Percentiles rank a stretch among this genome's conserved stretches.
Conservation (phyloP, 83 land plant species). For the Picea abies region DNA sequence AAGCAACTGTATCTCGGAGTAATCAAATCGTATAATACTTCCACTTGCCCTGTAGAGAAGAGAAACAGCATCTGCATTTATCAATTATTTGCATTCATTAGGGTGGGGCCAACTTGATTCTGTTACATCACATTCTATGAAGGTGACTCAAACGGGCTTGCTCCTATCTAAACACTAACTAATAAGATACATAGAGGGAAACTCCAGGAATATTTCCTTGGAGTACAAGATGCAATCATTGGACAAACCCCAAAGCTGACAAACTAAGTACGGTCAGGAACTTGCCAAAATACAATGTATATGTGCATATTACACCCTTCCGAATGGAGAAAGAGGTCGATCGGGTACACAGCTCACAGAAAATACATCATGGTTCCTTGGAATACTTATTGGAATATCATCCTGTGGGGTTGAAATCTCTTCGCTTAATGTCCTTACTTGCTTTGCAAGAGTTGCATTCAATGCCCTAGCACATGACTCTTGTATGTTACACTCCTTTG, state of each 20-base stretch:
- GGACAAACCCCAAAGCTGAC: constrained; percentile 2
- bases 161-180: neutral
- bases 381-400: constrained; percentile 36
- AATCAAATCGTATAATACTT: no score
- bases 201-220: constrained; percentile 4
- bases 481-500: constrained; percentile 22
- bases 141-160: no score
- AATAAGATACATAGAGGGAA: constrained; percentile 14
- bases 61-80: no score
- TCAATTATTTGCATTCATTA: no score
- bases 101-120: no score
- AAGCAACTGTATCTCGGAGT: no score
- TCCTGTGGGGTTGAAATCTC: constrained; percentile 25
- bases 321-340: constrained; percentile 69
- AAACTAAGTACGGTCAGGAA: constrained; percentile 3
- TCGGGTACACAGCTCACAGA: constrained; percentile 35
- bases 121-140: no score
- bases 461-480: constrained; percentile 27
- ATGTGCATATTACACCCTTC: constrained; percentile 39
- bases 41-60: no score
- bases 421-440: constrained; percentile 44
- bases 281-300: constrained; percentile 5
- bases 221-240: constrained; percentile 11
- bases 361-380: constrained; percentile 24
- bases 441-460: constrained; percentile 41